Evolutionary conservation across 306 rosid genomes (phyloP).

Genomic region (Dalbergia cultrata): DNA sequence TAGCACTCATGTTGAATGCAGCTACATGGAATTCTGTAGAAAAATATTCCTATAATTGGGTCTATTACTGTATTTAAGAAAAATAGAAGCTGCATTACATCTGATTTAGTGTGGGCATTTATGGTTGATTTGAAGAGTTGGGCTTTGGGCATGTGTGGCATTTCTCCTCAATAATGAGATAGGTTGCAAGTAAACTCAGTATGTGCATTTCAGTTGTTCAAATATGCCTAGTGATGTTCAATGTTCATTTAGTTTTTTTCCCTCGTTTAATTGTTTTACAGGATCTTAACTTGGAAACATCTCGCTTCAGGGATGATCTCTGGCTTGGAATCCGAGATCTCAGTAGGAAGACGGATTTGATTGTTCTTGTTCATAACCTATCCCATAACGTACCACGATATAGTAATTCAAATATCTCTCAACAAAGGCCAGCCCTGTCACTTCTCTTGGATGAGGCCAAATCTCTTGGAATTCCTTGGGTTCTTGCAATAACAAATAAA

Average conservation of each 20-base stretch:
- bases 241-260: conserved; percentile 19
- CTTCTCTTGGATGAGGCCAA: conserved; percentile 95
- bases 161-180: conserved; percentile 21
- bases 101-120: neutral
- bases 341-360: conserved; percentile 82
- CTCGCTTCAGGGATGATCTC: conserved; percentile 81
- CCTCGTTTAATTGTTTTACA: conserved; percentile 46
- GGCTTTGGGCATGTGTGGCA: conserved; percentile 3
- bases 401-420: conserved; percentile 61
- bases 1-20: conserved; percentile 9
- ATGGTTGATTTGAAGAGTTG: conserved; percentile 18
- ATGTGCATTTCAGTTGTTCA: conserved; percentile 4
- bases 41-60: neutral
- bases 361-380: conserved; percentile 92
- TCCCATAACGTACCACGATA: conserved; percentile 89
- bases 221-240: conserved; percentile 21
- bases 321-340: conserved; percentile 93
- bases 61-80: conserved; percentile 23
- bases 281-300: conserved; percentile 77
- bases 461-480: conserved; percentile 96
- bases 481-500: conserved; percentile 94
- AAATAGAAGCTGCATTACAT: neutral
- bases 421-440: conserved; percentile 79
- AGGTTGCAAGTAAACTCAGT: conserved; percentile 20
- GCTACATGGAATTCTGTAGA: conserved; percentile 7